These are phyloP conservation scores for Hypoxylon sp. DNA, from an alignment of 2,329 filamentous ascomycete species.

Conservation along the genomic window DNA sequence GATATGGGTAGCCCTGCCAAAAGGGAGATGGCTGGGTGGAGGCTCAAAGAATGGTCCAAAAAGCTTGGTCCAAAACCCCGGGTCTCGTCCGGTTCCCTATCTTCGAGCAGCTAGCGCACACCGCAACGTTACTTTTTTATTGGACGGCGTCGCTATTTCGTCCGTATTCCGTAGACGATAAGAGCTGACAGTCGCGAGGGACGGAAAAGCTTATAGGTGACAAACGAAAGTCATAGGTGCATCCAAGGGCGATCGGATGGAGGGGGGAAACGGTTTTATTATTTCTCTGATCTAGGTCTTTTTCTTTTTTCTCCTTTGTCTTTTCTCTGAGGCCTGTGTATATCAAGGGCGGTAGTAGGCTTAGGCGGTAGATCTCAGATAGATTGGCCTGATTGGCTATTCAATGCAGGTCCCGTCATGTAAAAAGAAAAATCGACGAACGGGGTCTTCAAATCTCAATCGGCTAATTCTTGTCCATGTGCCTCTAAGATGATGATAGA, in stretches of 20 bases:
- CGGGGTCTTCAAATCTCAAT: slow-evolving; percentile 26
- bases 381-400: slow-evolving; percentile 23
- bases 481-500: slow-evolving; percentile 9
- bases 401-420: slow-evolving; percentile 32
- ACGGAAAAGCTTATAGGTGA: slow-evolving; percentile 16
- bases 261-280: slow-evolving; percentile 12
- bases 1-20: slow-evolving; percentile 21
- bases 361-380: slow-evolving; percentile 35
- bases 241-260: slow-evolving; percentile 3
- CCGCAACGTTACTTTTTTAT: slow-evolving; percentile 40
- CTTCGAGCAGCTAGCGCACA: slow-evolving; percentile 25
- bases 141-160: slow-evolving; percentile 23
- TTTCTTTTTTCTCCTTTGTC: slow-evolving; percentile 11
- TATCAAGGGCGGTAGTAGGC: no score
- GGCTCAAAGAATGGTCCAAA: slow-evolving; percentile 23
- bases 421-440: slow-evolving; percentile 31
- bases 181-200: slow-evolving; percentile 23
- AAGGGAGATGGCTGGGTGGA: slow-evolving; percentile 19
- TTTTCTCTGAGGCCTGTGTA: slow-evolving; percentile 5
- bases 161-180: slow-evolving; percentile 25
- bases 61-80: slow-evolving; percentile 10
- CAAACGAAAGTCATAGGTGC: slow-evolving; percentile 9
- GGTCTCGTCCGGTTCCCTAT: slow-evolving; percentile 21
- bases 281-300: background rate
- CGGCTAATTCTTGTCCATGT: slow-evolving; percentile 33